Evolutionary conservation across 2,329 filamentous ascomycete genomes (phyloP).

Genomic region (Dactylellina cionopaga): DNA sequence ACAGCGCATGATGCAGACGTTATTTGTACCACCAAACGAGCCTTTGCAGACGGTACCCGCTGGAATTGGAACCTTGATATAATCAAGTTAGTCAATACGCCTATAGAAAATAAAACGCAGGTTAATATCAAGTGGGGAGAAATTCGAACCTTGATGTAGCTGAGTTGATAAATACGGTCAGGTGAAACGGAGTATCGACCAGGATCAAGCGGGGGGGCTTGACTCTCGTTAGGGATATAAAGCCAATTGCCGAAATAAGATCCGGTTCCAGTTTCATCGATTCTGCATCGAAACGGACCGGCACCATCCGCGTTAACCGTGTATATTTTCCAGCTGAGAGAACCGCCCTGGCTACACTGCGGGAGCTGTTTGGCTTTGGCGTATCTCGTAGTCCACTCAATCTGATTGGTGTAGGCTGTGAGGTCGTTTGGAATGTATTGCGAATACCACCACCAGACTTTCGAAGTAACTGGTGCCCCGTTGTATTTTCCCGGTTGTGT

Average conservation of each 20-base stretch:
- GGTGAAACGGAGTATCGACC: too few species aligned
- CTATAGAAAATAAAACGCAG: too few species aligned
- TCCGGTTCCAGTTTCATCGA: neutral
- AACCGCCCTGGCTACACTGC: conserved; percentile 68
- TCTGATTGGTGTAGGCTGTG: neutral
- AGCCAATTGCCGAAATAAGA: too few species aligned
- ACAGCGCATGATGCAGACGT: conserved; percentile 5
- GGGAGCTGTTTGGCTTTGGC: conserved; percentile 62
- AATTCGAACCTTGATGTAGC: too few species aligned
- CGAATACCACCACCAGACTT: neutral
- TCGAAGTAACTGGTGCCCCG: neutral
- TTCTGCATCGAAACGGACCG: neutral
- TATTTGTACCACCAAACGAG: neutral
- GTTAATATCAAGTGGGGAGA: too few species aligned
- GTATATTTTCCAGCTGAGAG: conserved; percentile 43
- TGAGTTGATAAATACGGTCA: too few species aligned
- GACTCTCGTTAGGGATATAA: too few species aligned
- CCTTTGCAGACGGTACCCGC: neutral
- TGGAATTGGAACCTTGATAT: too few species aligned
- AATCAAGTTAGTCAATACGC: too few species aligned
- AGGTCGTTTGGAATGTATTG: neutral
- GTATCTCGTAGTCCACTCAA: neutral
- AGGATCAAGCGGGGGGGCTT: too few species aligned
- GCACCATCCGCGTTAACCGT: neutral
- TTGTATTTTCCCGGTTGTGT: neutral